phyloP scores from a whole-genome alignment of 306 rosid species.

The Cicer cuneatum region DNA sequence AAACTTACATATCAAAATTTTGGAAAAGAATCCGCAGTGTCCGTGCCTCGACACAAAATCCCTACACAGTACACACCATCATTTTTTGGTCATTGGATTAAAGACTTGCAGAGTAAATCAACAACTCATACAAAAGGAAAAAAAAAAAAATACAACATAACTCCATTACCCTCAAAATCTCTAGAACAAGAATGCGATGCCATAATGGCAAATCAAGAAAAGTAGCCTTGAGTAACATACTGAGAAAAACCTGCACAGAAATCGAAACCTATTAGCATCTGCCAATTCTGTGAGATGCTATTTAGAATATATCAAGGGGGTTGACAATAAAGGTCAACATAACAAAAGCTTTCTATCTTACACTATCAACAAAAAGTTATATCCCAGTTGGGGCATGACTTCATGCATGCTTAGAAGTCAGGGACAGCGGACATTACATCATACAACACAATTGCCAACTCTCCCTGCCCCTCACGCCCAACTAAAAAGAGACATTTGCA shows the following conservation, averaged over 20 bases:
- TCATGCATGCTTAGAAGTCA: slow-evolving; percentile 5
- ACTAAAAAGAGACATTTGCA: slow-evolving; percentile 28
- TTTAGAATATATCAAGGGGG: neutral
- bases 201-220: slow-evolving; percentile 96
- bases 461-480: neutral
- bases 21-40: slow-evolving; percentile 85
- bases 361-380: slow-evolving; percentile 15
- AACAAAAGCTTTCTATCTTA: slow-evolving; percentile 32
- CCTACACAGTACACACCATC: slow-evolving; percentile 72
- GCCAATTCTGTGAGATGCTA: slow-evolving; percentile 20
- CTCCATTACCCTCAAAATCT: slow-evolving; percentile 87
- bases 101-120: slow-evolving; percentile 16
- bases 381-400: slow-evolving; percentile 24
- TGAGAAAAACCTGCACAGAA: slow-evolving; percentile 86
- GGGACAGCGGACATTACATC: neutral
- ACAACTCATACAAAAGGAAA: slow-evolving; percentile 40
- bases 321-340: slow-evolving; percentile 12
- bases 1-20: slow-evolving; percentile 91
- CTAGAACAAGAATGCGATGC: slow-evolving; percentile 99
- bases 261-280: slow-evolving; percentile 18
- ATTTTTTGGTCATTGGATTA: slow-evolving; percentile 40
- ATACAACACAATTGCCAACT: slow-evolving; percentile 32
- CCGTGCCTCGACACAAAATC: slow-evolving; percentile 94
- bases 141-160: slow-evolving; percentile 24
- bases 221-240: slow-evolving; percentile 93